Percentiles rank a stretch among this genome's conserved stretches.
Evolutionary conservation across 1,284 basidiomycete genomes (phyloP).

Genomic region (Singerocomus inundabilis): DNA sequence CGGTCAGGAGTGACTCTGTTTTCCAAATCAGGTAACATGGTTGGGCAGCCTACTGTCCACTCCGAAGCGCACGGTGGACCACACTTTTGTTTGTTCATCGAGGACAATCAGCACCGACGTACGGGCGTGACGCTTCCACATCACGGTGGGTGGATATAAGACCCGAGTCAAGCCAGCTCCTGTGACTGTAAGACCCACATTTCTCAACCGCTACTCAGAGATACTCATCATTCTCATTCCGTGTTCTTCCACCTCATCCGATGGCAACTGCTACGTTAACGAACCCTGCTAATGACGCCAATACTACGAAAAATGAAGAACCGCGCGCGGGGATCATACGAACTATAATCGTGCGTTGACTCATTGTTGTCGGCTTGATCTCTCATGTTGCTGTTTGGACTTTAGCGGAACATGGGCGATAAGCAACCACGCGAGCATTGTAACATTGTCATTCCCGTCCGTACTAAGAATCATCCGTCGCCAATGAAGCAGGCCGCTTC

Average conservation of each 20-base stretch:
- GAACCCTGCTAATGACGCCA: background rate
- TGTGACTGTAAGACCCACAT: background rate
- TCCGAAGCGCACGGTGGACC: too few species aligned
- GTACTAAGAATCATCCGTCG: background rate
- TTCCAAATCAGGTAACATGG: background rate
- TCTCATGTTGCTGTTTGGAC: background rate
- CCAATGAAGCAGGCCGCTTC: conserved; percentile 2
- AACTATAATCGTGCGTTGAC: conserved; percentile 4
- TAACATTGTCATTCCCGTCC: background rate
- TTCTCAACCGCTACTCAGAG: background rate
- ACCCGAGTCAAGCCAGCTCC: background rate
- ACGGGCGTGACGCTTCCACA: background rate
- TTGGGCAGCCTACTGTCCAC: too few species aligned
- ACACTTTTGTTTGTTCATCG: background rate
- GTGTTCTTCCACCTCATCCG: background rate
- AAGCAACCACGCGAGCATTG: background rate
- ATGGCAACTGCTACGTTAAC: conserved; percentile 1
- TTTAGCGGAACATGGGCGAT: conserved; percentile 11
- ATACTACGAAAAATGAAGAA: background rate
- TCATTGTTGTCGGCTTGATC: background rate
- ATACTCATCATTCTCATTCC: background rate
- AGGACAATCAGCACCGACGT: background rate
- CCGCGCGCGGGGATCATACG: background rate
- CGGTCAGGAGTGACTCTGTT: too few species aligned
- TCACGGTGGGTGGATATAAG: background rate